Evolutionary conservation across 352 stramenopile genomes (phyloP), one percentile per base, ranked within the genome.

Genomic region (Pythium rhizo-oryzae): DNA sequence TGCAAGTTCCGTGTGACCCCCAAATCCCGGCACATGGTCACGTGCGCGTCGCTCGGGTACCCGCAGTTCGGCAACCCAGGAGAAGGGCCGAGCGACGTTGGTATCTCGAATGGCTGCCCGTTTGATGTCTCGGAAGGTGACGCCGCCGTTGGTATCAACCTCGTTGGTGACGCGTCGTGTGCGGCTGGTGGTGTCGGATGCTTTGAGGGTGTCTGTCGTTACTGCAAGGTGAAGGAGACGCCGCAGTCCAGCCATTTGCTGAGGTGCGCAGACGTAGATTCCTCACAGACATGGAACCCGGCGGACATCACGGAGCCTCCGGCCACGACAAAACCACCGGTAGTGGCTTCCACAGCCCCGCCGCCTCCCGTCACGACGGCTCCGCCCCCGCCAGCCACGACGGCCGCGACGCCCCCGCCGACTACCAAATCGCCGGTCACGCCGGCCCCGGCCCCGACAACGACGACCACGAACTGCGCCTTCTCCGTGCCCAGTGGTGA

Each of bases 171-270:
- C 28, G 28, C 28, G 28, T 33, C 28, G 28, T 33, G 28, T 33
- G 28, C 28, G 6, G 6, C 28, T 2, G 28, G 28, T 6, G 53
- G 65, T n/a, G 21, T 75, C 49, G 44, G 54, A 2, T 66, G 69
- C 33, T 55, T 76, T 24, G 57, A 52, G 1, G 44, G 37, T 25
- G 35, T 23, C 0, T 80, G 74, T 35, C 74, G 74, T 24, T 65
- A 70, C 25, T 80, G 74, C 53, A 71, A 75, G 54, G 58, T 50
- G 19, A 69, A 25, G 24, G 65, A 81, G 13, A 72, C 68, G 25
- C 56, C 53, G 25, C 28, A 9, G 35, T n/a, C 7, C 23, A 24
- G 8, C n/a, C 33, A 33, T 35, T 53, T 72, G 2, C 25, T 24
- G 18, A 61, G 49, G 19, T 59, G 64, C 55, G 28, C 28, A 6